phyloP scores from a whole-genome alignment of 2,329 filamentous ascomycete genomes.

The Helminthosporium solani region DNA sequence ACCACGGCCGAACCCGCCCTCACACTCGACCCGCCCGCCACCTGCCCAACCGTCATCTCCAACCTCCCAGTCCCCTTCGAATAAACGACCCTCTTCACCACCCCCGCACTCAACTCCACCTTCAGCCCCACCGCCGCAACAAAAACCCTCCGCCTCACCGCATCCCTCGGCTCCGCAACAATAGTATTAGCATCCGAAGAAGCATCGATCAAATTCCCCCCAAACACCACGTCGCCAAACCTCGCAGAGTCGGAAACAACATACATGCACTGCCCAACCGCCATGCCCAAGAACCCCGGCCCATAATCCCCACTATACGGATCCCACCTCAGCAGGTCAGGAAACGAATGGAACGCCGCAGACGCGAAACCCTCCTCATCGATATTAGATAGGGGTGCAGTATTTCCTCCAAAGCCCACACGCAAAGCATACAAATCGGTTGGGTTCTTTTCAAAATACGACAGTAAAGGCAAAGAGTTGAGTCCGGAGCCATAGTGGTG shows the following conservation, averaged over 20 bases:
- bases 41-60: slow-evolving; percentile 11
- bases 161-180: slow-evolving; percentile 48
- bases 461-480: slow-evolving; percentile 58
- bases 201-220: slow-evolving; percentile 44
- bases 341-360: slow-evolving; percentile 59
- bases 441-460: slow-evolving; percentile 51
- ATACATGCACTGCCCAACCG: slow-evolving; percentile 54
- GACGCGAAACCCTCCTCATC: slow-evolving; percentile 56
- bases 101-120: slow-evolving; percentile 24
- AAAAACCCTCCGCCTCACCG: slow-evolving; percentile 52
- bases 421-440: slow-evolving; percentile 53
- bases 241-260: slow-evolving; percentile 49
- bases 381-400: slow-evolving; percentile 58
- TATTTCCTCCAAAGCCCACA: slow-evolving; percentile 56
- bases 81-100: slow-evolving; percentile 16
- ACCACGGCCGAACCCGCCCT: slow-evolving; percentile 19
- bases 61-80: slow-evolving; percentile 11
- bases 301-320: slow-evolving; percentile 61
- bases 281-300: slow-evolving; percentile 54
- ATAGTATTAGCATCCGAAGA: slow-evolving; percentile 20
- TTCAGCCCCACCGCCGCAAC: slow-evolving; percentile 49
- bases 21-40: slow-evolving; percentile 9
- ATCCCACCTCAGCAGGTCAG: slow-evolving; percentile 59
- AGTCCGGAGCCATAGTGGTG: slow-evolving; percentile 63
- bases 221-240: slow-evolving; percentile 53